Base-by-base conservation (phyloP, 345 rosid genomes). In the Crucihimalaya himalaica region DNA sequence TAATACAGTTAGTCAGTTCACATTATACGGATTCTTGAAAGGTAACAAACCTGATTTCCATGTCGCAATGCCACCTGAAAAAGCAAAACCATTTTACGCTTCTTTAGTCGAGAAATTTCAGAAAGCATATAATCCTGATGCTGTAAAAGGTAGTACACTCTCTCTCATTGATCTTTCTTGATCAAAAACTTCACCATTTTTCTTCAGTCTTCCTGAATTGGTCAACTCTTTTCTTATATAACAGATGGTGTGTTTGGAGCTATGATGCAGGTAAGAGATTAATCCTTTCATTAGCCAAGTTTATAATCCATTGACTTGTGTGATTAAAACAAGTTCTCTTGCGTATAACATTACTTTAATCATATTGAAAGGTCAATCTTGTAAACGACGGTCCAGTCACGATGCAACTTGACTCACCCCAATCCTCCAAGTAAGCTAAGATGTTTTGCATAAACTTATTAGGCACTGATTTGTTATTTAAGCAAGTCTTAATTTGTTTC, bases 11-110 rank as follows among this genome's bases (percentile, higher is more conserved):
- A 94, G 98, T 79, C 96, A 91, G 70, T 94, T 94, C 77, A 91
- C 96, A 50, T 74, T 94, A 75, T 94, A 87, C 78, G 97, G 96
- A 62, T 15, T 91, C 77, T 69, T 94, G 87, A 91, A 94, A 90
- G 98, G 98, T 63, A 94, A 94, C 89, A 94, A 91, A 86, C 97
- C 93, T 0, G 97, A 94, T 84, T 94, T 91, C 83, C 97, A 94
- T 51, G 87, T 89, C 21, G 98, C 97, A 0, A 91, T 94, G 97
- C 87, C 98, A 0, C 97, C 97, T 18, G 83, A 88, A 73, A 83
- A 81, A 61, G 97, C 98, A 0, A 89, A 84, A 66, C 84, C 96
- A 0, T 89, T 87, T 79, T 94, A 91, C 35, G 89, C 85, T 32
- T 83, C 90, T 15, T 61, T 92, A 42, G 86, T 90, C 0, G 93